Evolutionary conservation across 331 rosid genomes (phyloP).

Genomic region (Quercus phellos): DNA sequence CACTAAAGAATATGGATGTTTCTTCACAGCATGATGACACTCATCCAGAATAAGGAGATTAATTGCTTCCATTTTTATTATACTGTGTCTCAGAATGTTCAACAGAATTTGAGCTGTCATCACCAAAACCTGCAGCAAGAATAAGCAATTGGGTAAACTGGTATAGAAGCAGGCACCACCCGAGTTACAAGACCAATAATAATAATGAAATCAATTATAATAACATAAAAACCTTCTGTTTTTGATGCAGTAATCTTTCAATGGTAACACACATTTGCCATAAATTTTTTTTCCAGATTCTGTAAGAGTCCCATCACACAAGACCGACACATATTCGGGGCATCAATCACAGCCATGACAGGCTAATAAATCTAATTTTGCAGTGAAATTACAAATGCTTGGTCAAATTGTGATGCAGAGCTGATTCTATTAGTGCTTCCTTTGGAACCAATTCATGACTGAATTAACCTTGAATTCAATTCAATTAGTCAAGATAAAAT

Average conservation of each 20-base stretch:
- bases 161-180: slow-evolving; percentile 9
- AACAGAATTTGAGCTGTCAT: slow-evolving; percentile 98
- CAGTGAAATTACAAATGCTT: background rate
- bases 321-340: background rate
- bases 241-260: background rate
- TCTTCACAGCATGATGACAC: slow-evolving; percentile 98
- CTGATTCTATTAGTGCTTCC: background rate
- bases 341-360: background rate
- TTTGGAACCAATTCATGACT: too few species aligned
- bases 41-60: slow-evolving; percentile 88
- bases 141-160: slow-evolving; percentile 18
- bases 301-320: background rate
- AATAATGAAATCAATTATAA: background rate
- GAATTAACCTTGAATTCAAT: too few species aligned
- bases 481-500: too few species aligned
- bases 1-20: slow-evolving; percentile 95
- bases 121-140: slow-evolving; percentile 74
- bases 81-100: slow-evolving; percentile 98
- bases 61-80: slow-evolving; percentile 87
- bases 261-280: background rate
- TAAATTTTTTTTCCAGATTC: background rate
- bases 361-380: background rate
- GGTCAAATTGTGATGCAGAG: background rate
- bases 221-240: slow-evolving; percentile 1
- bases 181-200: slow-evolving; percentile 15